These are phyloP conservation scores for Fusarium sp. DNA, from an alignment of 2,329 filamentous ascomycete genomes.

Conservation along the genomic window DNA sequence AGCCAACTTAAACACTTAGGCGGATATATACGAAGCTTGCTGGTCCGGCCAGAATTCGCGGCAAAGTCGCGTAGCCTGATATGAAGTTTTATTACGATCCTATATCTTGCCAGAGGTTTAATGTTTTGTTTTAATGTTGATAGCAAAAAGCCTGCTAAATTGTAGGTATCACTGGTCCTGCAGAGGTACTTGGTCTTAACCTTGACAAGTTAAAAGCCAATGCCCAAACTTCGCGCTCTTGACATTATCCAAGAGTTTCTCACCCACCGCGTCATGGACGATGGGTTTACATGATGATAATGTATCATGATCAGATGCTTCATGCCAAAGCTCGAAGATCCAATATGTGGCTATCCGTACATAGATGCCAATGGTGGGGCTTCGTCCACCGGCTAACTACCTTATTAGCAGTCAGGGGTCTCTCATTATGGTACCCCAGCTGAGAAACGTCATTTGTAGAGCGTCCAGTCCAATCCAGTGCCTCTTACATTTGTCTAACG, in stretches of 20 bases:
- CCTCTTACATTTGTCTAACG: slow-evolving; percentile 28
- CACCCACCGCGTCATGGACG: background rate
- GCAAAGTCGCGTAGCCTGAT: background rate
- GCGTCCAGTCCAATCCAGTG: slow-evolving; percentile 16
- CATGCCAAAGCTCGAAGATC: background rate
- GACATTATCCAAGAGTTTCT: background rate
- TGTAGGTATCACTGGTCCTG: background rate
- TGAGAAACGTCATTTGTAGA: slow-evolving; percentile 35
- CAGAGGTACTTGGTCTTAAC: background rate
- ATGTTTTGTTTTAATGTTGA: background rate
- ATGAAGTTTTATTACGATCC: background rate
- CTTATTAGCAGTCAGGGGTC: slow-evolving; percentile 14
- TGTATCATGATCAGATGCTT: background rate
- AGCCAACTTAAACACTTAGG: background rate
- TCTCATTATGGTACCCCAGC: slow-evolving; percentile 22
- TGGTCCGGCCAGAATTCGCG: background rate
- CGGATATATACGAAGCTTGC: background rate
- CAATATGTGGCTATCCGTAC: background rate
- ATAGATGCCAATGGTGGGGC: slow-evolving; percentile 3
- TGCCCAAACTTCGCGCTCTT: background rate
- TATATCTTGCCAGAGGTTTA: background rate
- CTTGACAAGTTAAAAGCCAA: background rate
- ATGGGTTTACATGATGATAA: background rate
- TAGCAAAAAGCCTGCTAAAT: background rate
- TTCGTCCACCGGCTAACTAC: background rate